Conservation (phyloP, 2,329 filamentous ascomycete genomes). For the Colletotrichum sp. region DNA sequence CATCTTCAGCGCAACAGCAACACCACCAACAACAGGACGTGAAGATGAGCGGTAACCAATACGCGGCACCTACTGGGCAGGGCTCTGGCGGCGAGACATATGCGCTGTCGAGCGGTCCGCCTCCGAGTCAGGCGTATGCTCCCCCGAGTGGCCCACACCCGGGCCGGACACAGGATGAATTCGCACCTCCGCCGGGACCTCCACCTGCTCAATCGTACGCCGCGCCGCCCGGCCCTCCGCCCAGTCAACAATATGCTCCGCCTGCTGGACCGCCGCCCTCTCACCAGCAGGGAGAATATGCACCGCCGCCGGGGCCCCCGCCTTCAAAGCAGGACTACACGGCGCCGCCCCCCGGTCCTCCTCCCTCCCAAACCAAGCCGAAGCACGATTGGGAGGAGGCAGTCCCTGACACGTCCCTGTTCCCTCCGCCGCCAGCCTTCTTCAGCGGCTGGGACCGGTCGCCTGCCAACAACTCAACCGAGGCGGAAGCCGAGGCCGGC, state of each 20-base stretch:
- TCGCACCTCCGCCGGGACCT: slow-evolving; percentile 31
- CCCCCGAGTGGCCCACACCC: slow-evolving; percentile 5
- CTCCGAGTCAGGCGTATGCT: slow-evolving; percentile 1
- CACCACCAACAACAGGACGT: slow-evolving; percentile 14
- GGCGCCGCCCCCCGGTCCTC: slow-evolving; percentile 41
- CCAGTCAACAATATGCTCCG: slow-evolving; percentile 31
- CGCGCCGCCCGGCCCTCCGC: slow-evolving; percentile 31
- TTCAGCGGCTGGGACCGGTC: slow-evolving; percentile 68
- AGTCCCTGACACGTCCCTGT: slow-evolving; percentile 74
- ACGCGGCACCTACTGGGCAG: slow-evolving; percentile 27
- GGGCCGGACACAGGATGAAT: neutral
- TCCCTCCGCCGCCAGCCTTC: slow-evolving; percentile 75
- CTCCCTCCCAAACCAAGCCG: slow-evolving; percentile 23
- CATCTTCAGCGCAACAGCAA: slow-evolving; percentile 1
- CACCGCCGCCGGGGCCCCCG: slow-evolving; percentile 34
- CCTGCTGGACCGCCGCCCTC: slow-evolving; percentile 39
- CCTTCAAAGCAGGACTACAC: slow-evolving; percentile 29
- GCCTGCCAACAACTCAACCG: slow-evolving; percentile 71
- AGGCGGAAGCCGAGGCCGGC: slow-evolving; percentile 67
- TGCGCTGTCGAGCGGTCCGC: neutral
- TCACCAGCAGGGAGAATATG: slow-evolving; percentile 23
- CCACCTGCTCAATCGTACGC: slow-evolving; percentile 25
- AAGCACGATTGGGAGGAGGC: slow-evolving; percentile 74
- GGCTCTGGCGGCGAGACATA: neutral
- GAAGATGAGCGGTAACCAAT: slow-evolving; percentile 29